Evolutionary conservation across 2,329 filamentous ascomycete species (phyloP), one percentile per base, ranked within the genome.

Genomic region (Mycosphaerella arachidis): DNA sequence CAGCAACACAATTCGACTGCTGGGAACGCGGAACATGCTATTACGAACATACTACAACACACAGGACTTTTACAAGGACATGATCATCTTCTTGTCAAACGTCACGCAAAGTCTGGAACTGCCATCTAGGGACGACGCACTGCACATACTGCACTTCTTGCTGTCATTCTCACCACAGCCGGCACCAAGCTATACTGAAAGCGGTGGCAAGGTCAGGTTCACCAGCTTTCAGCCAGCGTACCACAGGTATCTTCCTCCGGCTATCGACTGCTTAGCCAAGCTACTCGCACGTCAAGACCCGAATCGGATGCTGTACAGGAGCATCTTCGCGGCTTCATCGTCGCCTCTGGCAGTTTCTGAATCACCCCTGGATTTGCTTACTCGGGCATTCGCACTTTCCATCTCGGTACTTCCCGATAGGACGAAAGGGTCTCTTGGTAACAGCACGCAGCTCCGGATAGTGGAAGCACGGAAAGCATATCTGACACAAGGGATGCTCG

Each of bases 41-140:
- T 78, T 97, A 46, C 86, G 91, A 43, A 91, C 87, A 3, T 84
- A 94, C 66, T 81, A 84, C 70, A 96, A 97, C 75, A 94, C 90
- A 0, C 79, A 97, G 66, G 94, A 99, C 74, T 93, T 97, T 69
- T 96, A 97, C 90, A 99, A 99, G 76, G 94, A 99, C 73, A 81
- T 92, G 31, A 85, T 97, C 59, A 88, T 91, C 16, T 86, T 96
- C 66, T 80, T 99, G 57, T 97, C 93, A 58, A 97, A 99, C 73
- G 69, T 75, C 61, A 85, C 95, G 52, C 87, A 92, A 7, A 84
- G 85, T 9, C 84, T 97, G 55, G 88, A 93, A 70, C 80, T 99
- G 43, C 89, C 92, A 1, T 88, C 88, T 20, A 87, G 90, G 63
- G 92, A 97, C 71, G 92, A 97, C 72, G 92, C 92, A 0, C 80